Percentiles rank a stretch among this genome's conserved stretches.
Conservation (phyloP, 305 asterid genomes). For the Rubia tinctorum region DNA sequence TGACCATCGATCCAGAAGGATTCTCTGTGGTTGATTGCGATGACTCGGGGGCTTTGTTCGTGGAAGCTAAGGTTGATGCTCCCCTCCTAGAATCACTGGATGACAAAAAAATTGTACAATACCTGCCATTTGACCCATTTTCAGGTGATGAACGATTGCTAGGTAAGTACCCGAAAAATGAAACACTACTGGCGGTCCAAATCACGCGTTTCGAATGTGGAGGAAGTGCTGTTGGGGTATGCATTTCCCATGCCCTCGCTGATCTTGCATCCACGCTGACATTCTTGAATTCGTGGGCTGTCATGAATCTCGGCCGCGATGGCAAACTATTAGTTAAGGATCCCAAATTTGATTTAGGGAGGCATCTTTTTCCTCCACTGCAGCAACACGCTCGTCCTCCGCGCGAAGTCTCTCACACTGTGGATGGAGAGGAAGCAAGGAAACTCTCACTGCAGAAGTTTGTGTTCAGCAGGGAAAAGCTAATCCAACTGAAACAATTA, state of each 20-base stretch:
- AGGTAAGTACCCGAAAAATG: background rate
- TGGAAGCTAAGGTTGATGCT: conserved; percentile 20
- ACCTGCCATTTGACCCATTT: conserved; percentile 13
- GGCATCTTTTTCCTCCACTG: conserved; percentile 17
- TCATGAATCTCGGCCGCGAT: conserved; percentile 11
- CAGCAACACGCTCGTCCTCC: background rate
- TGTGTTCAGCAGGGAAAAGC: conserved; percentile 19
- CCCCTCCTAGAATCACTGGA: conserved; percentile 3
- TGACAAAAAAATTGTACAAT: conserved; percentile 14
- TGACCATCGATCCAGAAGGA: background rate
- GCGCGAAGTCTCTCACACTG: background rate
- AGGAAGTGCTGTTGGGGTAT: conserved; percentile 29
- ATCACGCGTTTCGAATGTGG: conserved; percentile 29
- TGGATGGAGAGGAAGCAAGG: background rate
- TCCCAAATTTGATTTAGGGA: conserved; percentile 1
- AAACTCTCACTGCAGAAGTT: conserved; percentile 12
- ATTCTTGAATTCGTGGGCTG: conserved; percentile 42
- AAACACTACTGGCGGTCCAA: conserved; percentile 23
- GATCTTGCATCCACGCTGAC: conserved; percentile 31
- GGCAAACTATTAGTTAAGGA: background rate
- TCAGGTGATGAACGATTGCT: background rate
- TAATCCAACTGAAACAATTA: conserved; percentile 21
- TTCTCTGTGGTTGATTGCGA: conserved; percentile 23
- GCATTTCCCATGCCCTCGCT: conserved; percentile 37
- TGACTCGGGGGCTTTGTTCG: conserved; percentile 27